A percentile compares a stretch with the other conserved stretches of the same genome.
Evolutionary conservation across 306 rosid genomes (phyloP).

Genomic region (Gillenia trifoliata): DNA sequence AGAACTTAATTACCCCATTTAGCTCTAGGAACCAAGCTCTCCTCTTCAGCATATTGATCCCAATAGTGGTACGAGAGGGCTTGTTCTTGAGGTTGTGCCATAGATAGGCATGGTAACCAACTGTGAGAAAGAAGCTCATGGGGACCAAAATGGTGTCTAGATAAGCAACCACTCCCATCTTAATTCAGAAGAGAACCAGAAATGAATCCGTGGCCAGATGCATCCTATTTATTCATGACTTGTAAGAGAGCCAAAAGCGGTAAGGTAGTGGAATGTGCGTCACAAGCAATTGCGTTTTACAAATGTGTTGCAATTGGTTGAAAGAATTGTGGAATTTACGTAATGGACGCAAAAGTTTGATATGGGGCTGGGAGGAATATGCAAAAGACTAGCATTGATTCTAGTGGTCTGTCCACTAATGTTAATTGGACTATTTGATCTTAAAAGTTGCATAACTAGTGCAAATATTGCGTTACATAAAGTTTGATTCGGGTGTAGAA

Average conservation of each 20-base stretch:
- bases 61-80: slow-evolving; percentile 55
- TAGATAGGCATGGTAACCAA: slow-evolving; percentile 67
- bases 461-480: not conserved
- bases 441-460: not conserved
- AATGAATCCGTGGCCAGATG: not conserved
- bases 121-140: slow-evolving; percentile 47
- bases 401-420: slow-evolving; percentile 15
- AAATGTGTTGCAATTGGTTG: slow-evolving; percentile 9
- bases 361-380: slow-evolving; percentile 21
- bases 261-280: slow-evolving; percentile 12
- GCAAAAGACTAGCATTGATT: slow-evolving; percentile 8
- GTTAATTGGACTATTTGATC: not conserved
- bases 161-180: slow-evolving; percentile 41
- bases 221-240: not conserved
- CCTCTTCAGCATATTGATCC: slow-evolving; percentile 42
- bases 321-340: slow-evolving; percentile 33
- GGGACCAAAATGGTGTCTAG: slow-evolving; percentile 61
- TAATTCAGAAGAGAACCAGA: not conserved
- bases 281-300: slow-evolving; percentile 19
- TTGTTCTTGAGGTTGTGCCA: slow-evolving; percentile 56
- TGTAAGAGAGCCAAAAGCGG: not conserved
- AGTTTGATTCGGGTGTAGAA: not conserved
- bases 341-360: slow-evolving; percentile 35
- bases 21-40: slow-evolving; percentile 50
- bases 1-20: slow-evolving; percentile 33